phyloP scores from a whole-genome alignment of 1,284 basidiomycete species.

The Albatrellus sp. region DNA sequence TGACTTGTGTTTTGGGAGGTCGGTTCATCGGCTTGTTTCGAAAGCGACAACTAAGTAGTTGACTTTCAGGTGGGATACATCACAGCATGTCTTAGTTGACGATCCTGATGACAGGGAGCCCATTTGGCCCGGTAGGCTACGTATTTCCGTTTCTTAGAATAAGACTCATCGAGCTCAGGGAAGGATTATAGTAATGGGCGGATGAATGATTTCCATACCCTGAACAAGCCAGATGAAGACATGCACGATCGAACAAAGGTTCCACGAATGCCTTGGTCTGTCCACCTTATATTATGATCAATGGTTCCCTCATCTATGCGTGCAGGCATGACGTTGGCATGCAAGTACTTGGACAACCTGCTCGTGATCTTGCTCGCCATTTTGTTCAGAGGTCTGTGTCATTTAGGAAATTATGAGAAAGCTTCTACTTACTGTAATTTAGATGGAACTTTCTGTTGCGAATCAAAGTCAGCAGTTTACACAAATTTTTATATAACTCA shows the following conservation, averaged over 20 bases:
- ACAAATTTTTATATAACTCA: background rate
- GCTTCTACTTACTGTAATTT: constrained; percentile 12
- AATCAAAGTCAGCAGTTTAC: constrained; percentile 57
- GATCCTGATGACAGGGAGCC: constrained; percentile 44
- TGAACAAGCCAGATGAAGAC: constrained; percentile 89
- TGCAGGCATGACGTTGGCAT: constrained; percentile 89
- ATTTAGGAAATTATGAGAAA: constrained; percentile 1
- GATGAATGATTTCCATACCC: constrained; percentile 75
- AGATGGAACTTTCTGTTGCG: constrained; percentile 88
- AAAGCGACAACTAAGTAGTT: background rate
- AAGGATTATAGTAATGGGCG: constrained; percentile 93
- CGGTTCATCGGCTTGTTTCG: constrained; percentile 4
- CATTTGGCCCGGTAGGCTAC: constrained; percentile 72
- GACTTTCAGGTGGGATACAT: constrained; percentile 79
- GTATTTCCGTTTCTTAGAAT: background rate
- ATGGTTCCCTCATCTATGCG: background rate
- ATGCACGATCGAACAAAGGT: constrained; percentile 86
- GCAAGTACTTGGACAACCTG: constrained; percentile 94
- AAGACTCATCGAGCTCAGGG: constrained; percentile 28
- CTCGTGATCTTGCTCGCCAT: constrained; percentile 89
- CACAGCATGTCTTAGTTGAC: constrained; percentile 86
- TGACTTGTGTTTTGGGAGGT: constrained; percentile 85
- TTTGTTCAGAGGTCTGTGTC: constrained; percentile 74
- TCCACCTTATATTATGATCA: constrained; percentile 4
- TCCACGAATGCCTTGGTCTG: constrained; percentile 93